These are phyloP conservation scores for Amoebophrya sp. DNA, from an alignment of 169 alveolate genomes.

Conservation along the genomic window DNA sequence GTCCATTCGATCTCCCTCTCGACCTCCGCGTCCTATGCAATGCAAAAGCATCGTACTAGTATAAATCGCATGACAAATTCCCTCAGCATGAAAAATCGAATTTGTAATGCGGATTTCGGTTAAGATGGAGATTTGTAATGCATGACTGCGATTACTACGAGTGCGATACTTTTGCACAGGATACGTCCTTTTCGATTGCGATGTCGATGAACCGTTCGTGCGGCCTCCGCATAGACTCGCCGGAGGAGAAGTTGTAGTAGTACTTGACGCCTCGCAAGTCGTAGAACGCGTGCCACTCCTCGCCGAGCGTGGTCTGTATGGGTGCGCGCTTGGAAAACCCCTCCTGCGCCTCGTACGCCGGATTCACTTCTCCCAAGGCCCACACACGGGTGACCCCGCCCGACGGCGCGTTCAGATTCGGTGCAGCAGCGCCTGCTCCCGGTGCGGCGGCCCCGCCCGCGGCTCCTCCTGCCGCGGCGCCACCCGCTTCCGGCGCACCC, in stretches of 20 bases:
- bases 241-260: slow-evolving; percentile 45
- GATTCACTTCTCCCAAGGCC: slow-evolving; percentile 35
- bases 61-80: no score
- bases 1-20: background rate
- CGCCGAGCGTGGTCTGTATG: slow-evolving; percentile 47
- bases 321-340: slow-evolving; percentile 45
- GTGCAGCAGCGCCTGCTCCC: background rate
- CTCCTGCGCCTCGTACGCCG: slow-evolving; percentile 37
- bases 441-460: slow-evolving; percentile 12
- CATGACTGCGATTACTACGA: no score
- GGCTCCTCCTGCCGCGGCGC: background rate
- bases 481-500: slow-evolving; percentile 17
- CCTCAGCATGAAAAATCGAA: no score
- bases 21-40: no score
- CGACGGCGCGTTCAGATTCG: background rate
- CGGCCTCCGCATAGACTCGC: background rate
- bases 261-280: slow-evolving; percentile 50
- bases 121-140: no score
- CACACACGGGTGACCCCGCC: background rate
- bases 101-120: no score
- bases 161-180: no score
- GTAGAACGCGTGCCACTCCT: slow-evolving; percentile 50
- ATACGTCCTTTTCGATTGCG: background rate
- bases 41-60: no score
- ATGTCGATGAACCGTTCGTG: slow-evolving; percentile 24